Evolutionary conservation across 192 early-diverging fungal genomes (phyloP), one percentile per base, ranked within the genome.

Genomic region (Coemansia sp.): DNA sequence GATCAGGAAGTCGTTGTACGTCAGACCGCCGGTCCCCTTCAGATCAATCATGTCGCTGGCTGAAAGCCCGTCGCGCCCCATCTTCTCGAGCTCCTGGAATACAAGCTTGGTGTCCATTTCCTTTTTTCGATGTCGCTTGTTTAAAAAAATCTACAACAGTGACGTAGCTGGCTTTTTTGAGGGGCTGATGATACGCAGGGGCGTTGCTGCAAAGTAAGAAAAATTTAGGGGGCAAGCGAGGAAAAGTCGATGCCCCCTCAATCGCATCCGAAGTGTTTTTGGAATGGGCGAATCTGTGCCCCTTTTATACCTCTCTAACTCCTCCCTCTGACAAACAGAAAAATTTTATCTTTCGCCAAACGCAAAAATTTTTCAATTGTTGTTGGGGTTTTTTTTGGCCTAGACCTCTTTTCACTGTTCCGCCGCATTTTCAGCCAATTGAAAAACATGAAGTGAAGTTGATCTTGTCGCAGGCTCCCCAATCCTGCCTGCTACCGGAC

Each of bases 1-100:
- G 72, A 99, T 88, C 84, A 99, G 80, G 66, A 99, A 95, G 83
- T 99, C 97, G 84, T 97, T 99, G 87, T 99, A 99, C 60, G 97
- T 99, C 63, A 99, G 83, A 28, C 96, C 96, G 64, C 94, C 94
- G 39, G 87, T 87, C 26, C 84, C 64, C 62, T 86, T 70, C 61
- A 88, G 86, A 74, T 96, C 91, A 68, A 99, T 89, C 33, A 99
- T 83, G 70, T 95, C 87, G 64, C 83, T 84, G 46, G 87, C 92
- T 16, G 93, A 84, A 58, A 96, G 86, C 20, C 97, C 97, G 84
- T 99, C 97, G 49, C 61, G 55, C 62, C 71, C 81, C 42, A 63
- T 64, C 66, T 78, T 77, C 58, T 70, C 81, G 56, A 82, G 81
- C 61, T 77, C 75, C 49, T 74, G 70, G 46, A 71, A 52, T 25